These are phyloP conservation scores for Reticulascus tulasneorum DNA, from an alignment of 2,329 filamentous ascomycete genomes.

Conservation along the genomic window DNA sequence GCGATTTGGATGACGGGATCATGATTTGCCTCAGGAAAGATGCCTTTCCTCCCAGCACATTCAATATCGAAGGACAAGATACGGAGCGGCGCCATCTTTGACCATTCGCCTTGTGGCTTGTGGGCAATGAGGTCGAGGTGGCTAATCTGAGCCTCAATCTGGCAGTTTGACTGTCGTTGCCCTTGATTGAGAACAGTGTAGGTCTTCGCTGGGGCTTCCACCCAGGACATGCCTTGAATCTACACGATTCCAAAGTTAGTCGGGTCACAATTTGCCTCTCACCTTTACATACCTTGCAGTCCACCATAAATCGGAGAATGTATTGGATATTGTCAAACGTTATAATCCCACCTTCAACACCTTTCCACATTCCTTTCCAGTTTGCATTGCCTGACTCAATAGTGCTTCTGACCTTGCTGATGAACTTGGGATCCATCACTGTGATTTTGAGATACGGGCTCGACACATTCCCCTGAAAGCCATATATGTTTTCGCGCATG, in stretches of 20 bases:
- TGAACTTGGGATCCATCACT: conserved; percentile 82
- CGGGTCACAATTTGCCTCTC: conserved; percentile 12
- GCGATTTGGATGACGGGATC: conserved; percentile 98
- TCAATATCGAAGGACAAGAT: conserved; percentile 98
- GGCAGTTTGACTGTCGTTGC: conserved; percentile 83
- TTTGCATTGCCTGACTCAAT: conserved; percentile 78
- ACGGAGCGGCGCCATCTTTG: conserved; percentile 92
- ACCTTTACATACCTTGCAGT: conserved; percentile 75
- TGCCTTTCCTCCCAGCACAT: conserved; percentile 93
- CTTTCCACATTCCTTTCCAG: conserved; percentile 87
- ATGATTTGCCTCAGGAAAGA: conserved; percentile 88
- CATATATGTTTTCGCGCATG: conserved; percentile 86
- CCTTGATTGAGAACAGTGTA: conserved; percentile 66
- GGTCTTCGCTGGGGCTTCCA: conserved; percentile 72
- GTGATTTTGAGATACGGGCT: conserved; percentile 92
- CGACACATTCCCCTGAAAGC: conserved; percentile 89
- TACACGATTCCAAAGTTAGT: conserved; percentile 32
- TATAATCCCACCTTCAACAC: conserved; percentile 64
- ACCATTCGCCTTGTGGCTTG: conserved; percentile 88
- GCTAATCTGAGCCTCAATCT: conserved; percentile 86
- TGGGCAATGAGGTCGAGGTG: conserved; percentile 84
- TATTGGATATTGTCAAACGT: conserved; percentile 98
- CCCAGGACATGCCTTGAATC: conserved; percentile 96
- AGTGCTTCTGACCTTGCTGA: conserved; percentile 67
- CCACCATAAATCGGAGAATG: conserved; percentile 94